Percentiles rank a stretch among this genome's conserved stretches.
Evolutionary conservation across 192 early-diverging fungal genomes (phyloP).

Genomic region (Rhizophagus sp.): DNA sequence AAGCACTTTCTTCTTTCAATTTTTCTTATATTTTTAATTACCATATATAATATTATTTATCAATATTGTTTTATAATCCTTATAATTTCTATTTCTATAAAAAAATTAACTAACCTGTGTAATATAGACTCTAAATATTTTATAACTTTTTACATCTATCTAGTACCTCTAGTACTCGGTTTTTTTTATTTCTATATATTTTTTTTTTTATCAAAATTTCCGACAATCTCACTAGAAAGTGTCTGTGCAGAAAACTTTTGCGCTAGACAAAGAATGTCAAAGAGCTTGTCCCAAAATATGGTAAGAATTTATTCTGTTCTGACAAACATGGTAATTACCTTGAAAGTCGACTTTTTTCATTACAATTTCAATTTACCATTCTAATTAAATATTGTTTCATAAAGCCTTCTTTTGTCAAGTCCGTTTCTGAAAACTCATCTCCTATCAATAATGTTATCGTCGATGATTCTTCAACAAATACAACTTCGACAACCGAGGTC

Average conservation of each 20-base stretch:
- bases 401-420: conserved; percentile 20
- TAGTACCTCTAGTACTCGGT: not conserved
- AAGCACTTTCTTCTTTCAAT: not conserved
- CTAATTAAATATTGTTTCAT: not conserved
- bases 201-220: not conserved
- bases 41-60: not conserved
- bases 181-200: not conserved
- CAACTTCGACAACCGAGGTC: not conserved
- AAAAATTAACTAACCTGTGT: not conserved
- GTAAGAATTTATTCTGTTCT: not conserved
- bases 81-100: not conserved
- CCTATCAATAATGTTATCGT: not conserved
- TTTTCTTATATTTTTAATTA: not conserved
- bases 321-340: not conserved
- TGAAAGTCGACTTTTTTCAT: not conserved
- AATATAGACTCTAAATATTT: not conserved
- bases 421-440: conserved; percentile 18
- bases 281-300: conserved; percentile 12
- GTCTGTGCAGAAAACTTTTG: not conserved
- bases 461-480: conserved; percentile 8
- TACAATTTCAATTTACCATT: not conserved
- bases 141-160: not conserved
- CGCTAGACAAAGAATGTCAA: conserved; percentile 6
- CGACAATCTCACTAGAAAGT: not conserved
- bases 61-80: not conserved